phyloP scores from a whole-genome alignment of 371 early-diverging fungal species.

The Syncephalastrum sp. region DNA sequence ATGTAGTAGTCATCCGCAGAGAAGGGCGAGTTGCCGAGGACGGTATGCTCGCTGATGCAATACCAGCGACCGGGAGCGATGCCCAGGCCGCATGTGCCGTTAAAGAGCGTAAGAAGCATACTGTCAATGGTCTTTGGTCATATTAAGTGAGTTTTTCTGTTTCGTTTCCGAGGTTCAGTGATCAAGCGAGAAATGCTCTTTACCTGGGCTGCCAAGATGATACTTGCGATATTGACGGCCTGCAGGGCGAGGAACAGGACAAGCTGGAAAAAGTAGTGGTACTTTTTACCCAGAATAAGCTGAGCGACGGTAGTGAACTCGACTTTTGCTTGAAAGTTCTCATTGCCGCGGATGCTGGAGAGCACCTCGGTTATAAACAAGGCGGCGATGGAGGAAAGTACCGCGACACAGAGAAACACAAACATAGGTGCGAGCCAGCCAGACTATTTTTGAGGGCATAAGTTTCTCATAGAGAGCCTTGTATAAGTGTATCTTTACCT shows the following conservation, averaged over 20 bases:
- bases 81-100: conserved; percentile 41
- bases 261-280: conserved; percentile 54
- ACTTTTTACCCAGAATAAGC: conserved; percentile 53
- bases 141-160: not conserved
- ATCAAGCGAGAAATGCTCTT: not conserved
- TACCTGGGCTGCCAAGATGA: conserved; percentile 62
- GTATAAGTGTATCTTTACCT: conserved; percentile 20
- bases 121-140: conserved; percentile 34
- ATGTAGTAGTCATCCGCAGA: conserved; percentile 48
- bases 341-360: conserved; percentile 77
- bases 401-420: conserved; percentile 42
- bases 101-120: conserved; percentile 43
- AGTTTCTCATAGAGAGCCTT: not conserved
- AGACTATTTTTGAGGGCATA: conserved; percentile 16
- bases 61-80: conserved; percentile 43
- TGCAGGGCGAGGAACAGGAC: conserved; percentile 57
- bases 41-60: conserved; percentile 19
- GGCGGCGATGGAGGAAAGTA: conserved; percentile 52
- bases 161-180: too few species aligned
- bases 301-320: conserved; percentile 60
- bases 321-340: conserved; percentile 59
- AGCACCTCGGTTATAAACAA: conserved; percentile 79
- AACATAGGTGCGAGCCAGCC: conserved; percentile 47
- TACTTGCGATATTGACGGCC: conserved; percentile 60
- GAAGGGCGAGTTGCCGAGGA: conserved; percentile 44